Base-by-base conservation (phyloP, 2,329 filamentous ascomycete species). In the Piedraia hortae region DNA sequence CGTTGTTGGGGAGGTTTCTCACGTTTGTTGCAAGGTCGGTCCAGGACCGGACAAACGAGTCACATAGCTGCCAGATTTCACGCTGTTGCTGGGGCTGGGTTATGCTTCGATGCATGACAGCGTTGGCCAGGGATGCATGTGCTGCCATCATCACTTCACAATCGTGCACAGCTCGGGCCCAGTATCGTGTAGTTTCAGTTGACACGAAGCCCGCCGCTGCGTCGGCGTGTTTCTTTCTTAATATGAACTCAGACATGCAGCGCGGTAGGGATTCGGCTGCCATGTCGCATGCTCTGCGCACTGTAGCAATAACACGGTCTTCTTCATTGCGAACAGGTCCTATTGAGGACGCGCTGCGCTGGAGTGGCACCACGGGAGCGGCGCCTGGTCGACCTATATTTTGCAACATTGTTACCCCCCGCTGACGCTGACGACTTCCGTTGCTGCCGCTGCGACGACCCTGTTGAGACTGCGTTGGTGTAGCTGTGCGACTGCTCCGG, bases 271-370 rank as follows among this genome's bases (percentile, higher is more conserved):
- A 66, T 18, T 62, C 61, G 32, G 73, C 56, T 13, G 77, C 67
- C 21, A 74, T 53, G 21, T 78, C 71, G 10, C 71, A 68, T 1
- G 75, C 72, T 24, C 57, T 59, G 20, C 68, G 65, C 12, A 90
- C 20, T 71, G 70, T 15, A 77, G 40, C 47, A 74, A 89, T 11
- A 91, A 75, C 77, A 30, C 89, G 75, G 31, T 77, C 71, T 20
- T 61, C 57, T 21, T 67, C 61, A 22, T 77, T 71, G 6, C 50
- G 56, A 19, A 62, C 48, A 20, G 53, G 54, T 19, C 56, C 55
- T 18, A 57, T 52, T 48, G 24, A 53, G 43, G 45, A 51, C 23
- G 46, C 49, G 12, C 44, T 51, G 13, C 49, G 44, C 10, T 44
- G 48, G 25, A n/a, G n/a, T n/a, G n/a, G n/a, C n/a, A n/a, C n/a